phyloP scores from a whole-genome alignment of 345 rosid genomes.

The Citropsis articulata region DNA sequence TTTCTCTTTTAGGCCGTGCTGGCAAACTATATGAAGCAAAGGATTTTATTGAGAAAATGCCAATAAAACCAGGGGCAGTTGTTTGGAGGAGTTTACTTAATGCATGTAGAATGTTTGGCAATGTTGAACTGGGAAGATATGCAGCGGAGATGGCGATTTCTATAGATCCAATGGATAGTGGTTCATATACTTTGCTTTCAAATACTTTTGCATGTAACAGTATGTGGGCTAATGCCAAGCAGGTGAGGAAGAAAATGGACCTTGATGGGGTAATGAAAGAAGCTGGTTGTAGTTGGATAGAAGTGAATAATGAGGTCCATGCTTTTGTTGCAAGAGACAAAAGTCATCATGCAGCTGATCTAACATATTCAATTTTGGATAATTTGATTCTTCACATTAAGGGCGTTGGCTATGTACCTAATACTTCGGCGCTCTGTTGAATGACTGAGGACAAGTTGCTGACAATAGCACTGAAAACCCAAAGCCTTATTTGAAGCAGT shows the following conservation, averaged over 20 bases:
- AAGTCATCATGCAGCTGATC: constrained; percentile 36
- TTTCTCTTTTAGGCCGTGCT: constrained; percentile 62
- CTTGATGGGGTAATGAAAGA: constrained; percentile 58
- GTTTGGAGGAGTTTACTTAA: constrained; percentile 78
- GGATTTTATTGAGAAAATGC: constrained; percentile 58
- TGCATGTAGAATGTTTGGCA: constrained; percentile 44
- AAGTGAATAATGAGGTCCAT: constrained; percentile 36
- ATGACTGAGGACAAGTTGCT: constrained; percentile 15
- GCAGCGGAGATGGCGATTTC: constrained; percentile 73
- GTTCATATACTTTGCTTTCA: constrained; percentile 59
- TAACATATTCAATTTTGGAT: constrained; percentile 38
- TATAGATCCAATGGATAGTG: constrained; percentile 57
- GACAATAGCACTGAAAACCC: neutral
- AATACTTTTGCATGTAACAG: constrained; percentile 65
- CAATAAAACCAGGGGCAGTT: constrained; percentile 43
- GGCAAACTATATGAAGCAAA: constrained; percentile 61
- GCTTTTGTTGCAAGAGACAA: constrained; percentile 58
- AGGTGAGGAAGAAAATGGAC: constrained; percentile 65
- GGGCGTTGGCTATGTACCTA: constrained; percentile 28
- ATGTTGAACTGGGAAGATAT: constrained; percentile 54
- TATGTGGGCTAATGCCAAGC: constrained; percentile 67
- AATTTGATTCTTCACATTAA: constrained; percentile 49
- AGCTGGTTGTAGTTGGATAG: constrained; percentile 75
- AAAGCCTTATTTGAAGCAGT: neutral
- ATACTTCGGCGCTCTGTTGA: constrained; percentile 9